These are phyloP conservation scores for Monilinia fructigena DNA, from an alignment of 2,329 filamentous ascomycete species.

Conservation along the genomic window DNA sequence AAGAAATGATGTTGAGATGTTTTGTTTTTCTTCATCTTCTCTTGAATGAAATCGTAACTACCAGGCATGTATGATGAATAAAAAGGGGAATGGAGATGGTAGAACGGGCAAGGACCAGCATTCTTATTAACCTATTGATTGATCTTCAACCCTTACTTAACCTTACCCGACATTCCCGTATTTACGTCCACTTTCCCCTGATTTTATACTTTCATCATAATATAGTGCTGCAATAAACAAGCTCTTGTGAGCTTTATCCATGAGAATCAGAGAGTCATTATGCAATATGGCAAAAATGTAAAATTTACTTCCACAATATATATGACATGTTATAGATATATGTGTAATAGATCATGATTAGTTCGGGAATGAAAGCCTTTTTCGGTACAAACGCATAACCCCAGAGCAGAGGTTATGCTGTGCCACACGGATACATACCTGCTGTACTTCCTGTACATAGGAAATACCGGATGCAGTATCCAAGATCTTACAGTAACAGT, in stretches of 20 bases:
- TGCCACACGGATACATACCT: neutral
- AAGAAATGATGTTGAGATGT: neutral
- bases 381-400: neutral
- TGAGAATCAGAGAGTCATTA: no score
- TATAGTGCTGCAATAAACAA: no score
- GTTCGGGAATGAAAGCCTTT: neutral
- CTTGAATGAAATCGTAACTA: no score
- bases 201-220: no score
- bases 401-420: constrained; percentile 1
- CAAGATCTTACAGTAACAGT: neutral
- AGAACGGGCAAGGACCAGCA: neutral
- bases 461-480: neutral
- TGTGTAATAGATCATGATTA: no score
- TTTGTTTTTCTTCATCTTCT: no score
- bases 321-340: no score
- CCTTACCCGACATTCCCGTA: neutral
- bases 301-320: no score
- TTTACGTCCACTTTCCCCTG: neutral
- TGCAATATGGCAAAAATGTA: no score
- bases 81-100: neutral
- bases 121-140: neutral
- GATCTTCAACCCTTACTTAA: neutral
- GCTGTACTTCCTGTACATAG: neutral
- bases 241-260: no score
- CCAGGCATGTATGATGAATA: neutral